Evolutionary conservation across 208 protist genomes (phyloP).

Genomic region (Trypanosoma scelopori): DNA sequence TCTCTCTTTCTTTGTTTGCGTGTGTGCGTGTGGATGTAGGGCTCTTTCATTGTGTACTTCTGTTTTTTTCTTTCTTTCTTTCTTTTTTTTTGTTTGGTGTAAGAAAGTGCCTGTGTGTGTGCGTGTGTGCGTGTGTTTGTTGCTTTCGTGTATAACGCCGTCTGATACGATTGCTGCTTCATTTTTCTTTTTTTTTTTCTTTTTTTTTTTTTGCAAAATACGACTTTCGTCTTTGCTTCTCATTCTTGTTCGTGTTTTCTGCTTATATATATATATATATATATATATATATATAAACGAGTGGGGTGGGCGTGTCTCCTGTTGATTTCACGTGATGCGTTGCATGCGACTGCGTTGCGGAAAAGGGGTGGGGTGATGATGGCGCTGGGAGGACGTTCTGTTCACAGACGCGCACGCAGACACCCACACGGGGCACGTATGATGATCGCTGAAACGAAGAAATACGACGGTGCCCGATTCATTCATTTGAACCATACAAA

Average conservation of each 20-base stretch:
- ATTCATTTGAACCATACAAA: too few species aligned
- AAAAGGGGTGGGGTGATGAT: neutral
- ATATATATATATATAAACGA: too few species aligned
- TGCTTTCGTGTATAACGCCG: too few species aligned
- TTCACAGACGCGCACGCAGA: neutral
- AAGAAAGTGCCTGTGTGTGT: neutral
- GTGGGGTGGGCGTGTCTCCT: too few species aligned
- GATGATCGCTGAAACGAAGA: too few species aligned
- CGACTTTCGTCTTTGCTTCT: neutral
- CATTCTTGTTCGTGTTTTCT: neutral
- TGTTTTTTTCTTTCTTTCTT: constrained; percentile 15
- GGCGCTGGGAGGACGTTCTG: neutral
- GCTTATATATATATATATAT: neutral
- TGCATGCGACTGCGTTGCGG: too few species aligned
- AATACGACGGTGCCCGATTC: too few species aligned
- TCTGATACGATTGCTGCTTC: too few species aligned
- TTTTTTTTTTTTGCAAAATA: neutral
- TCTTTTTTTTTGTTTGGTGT: neutral
- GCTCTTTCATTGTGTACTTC: too few species aligned
- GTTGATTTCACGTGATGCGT: too few species aligned
- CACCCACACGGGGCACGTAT: too few species aligned
- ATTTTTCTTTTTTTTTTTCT: constrained; percentile 5
- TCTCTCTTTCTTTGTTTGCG: neutral
- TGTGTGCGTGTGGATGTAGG: too few species aligned
- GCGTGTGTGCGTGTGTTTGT: neutral